Evolutionary conservation across 2,329 filamentous ascomycete genomes (phyloP).

Genomic region (Atkinsonella hypoxylon): DNA sequence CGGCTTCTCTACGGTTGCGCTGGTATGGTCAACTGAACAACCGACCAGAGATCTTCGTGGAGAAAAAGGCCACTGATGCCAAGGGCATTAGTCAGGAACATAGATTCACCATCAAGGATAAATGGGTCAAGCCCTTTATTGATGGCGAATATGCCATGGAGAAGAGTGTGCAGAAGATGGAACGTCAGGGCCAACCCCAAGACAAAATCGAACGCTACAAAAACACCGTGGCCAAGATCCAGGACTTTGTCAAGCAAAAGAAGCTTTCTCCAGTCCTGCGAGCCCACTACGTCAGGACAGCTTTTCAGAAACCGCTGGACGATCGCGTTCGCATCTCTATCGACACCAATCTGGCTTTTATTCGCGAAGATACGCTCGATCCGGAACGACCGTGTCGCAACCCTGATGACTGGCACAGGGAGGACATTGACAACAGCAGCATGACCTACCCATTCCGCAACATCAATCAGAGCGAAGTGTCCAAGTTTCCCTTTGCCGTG

Average conservation of each 20-base stretch:
- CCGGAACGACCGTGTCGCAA: conserved; percentile 76
- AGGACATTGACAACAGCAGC: conserved; percentile 71
- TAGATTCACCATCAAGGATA: conserved; percentile 80
- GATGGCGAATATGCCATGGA: conserved; percentile 84
- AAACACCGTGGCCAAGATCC: conserved; percentile 62
- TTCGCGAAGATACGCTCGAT: conserved; percentile 69
- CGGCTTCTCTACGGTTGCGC: conserved; percentile 71
- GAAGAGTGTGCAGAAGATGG: conserved; percentile 79
- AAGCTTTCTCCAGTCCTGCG: conserved; percentile 74
- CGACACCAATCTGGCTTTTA: conserved; percentile 84
- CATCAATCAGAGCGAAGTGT: conserved; percentile 84
- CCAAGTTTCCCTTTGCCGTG: conserved; percentile 79
- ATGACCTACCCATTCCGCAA: conserved; percentile 81
- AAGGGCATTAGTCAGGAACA: conserved; percentile 68
- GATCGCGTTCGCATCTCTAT: conserved; percentile 84
- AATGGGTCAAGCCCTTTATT: conserved; percentile 82
- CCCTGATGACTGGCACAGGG: conserved; percentile 78
- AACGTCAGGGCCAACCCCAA: conserved; percentile 56
- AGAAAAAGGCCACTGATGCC: conserved; percentile 77
- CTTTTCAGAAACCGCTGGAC: conserved; percentile 92
- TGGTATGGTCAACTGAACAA: conserved; percentile 82
- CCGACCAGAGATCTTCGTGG: conserved; percentile 69
- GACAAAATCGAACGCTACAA: conserved; percentile 59
- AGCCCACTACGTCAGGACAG: conserved; percentile 87
- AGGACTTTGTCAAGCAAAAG: conserved; percentile 65